Percentiles rank a stretch among this genome's conserved stretches.
These are phyloP conservation scores for Populus hybrid DNA, from an alignment of 441 rosid species.

Conservation along the genomic window DNA sequence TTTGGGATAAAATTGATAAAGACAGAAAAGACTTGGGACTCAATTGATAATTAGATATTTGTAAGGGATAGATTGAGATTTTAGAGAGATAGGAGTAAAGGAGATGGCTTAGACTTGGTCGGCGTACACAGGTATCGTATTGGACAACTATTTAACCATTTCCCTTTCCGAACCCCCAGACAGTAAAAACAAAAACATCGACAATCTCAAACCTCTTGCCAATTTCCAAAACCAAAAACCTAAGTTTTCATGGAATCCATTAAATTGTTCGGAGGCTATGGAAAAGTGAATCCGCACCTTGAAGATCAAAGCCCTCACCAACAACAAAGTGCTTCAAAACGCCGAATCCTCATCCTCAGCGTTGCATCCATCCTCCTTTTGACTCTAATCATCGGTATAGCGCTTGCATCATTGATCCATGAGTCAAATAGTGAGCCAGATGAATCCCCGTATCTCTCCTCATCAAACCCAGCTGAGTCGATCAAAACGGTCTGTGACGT, in stretches of 20 bases:
- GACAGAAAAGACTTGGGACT: no score
- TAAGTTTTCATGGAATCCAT: slow-evolving; percentile 48
- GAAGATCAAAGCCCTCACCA: slow-evolving; percentile 35
- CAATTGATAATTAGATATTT: no score
- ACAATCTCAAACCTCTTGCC: background rate
- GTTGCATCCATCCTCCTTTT: slow-evolving; percentile 36
- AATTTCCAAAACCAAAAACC: background rate
- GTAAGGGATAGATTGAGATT: background rate
- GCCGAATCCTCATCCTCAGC: slow-evolving; percentile 29
- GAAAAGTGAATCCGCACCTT: slow-evolving; percentile 38
- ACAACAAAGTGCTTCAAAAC: slow-evolving; percentile 18
- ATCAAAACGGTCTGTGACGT: slow-evolving; percentile 54
- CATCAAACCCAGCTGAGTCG: slow-evolving; percentile 29
- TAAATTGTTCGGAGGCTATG: slow-evolving; percentile 59
- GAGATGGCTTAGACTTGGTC: background rate
- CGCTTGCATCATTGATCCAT: slow-evolving; percentile 28
- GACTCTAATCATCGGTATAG: slow-evolving; percentile 31
- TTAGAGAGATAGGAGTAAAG: background rate
- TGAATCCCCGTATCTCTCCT: slow-evolving; percentile 24
- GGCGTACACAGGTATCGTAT: background rate
- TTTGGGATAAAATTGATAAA: no score
- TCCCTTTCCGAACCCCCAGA: background rate
- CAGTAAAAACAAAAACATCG: background rate
- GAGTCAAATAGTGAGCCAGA: slow-evolving; percentile 29
- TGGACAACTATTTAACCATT: background rate